These are phyloP conservation scores for Suillus discolor DNA, from an alignment of 768 basidiomycete genomes.

Conservation along the genomic window DNA sequence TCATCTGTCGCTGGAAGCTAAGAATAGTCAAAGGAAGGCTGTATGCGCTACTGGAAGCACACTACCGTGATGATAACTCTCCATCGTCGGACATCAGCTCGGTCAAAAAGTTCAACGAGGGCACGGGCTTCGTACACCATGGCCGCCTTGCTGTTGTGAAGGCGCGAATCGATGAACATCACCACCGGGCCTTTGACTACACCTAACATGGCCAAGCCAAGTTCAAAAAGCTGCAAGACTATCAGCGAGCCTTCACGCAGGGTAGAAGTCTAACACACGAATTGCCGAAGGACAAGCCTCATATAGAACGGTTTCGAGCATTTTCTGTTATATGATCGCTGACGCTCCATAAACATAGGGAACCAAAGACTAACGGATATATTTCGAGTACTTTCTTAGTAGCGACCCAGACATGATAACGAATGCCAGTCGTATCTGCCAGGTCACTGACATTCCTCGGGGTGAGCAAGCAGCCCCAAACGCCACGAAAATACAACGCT, in stretches of 20 bases:
- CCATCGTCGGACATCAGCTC: slow-evolving; percentile 39
- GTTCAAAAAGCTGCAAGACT: slow-evolving; percentile 48
- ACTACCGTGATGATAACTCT: slow-evolving; percentile 52
- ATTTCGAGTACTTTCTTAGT: slow-evolving; percentile 32
- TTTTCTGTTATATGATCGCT: background rate
- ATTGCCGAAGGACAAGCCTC: slow-evolving; percentile 22
- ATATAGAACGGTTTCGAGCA: background rate
- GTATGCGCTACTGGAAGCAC: background rate
- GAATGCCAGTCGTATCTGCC: slow-evolving; percentile 27
- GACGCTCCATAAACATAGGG: background rate
- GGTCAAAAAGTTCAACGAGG: slow-evolving; percentile 43
- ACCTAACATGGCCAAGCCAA: slow-evolving; percentile 47
- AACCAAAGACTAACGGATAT: slow-evolving; percentile 15
- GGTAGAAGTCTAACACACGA: slow-evolving; percentile 22
- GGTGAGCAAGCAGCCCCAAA: slow-evolving; percentile 37
- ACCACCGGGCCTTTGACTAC: slow-evolving; percentile 50
- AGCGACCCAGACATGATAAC: slow-evolving; percentile 39
- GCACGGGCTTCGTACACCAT: slow-evolving; percentile 48
- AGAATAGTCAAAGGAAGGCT: background rate
- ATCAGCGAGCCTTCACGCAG: background rate
- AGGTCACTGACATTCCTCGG: slow-evolving; percentile 33
- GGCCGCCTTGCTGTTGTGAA: slow-evolving; percentile 34
- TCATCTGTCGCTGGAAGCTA: slow-evolving; percentile 62
- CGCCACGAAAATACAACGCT: slow-evolving; percentile 37
- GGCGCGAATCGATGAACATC: slow-evolving; percentile 53